Evolutionary conservation across 2,329 filamentous ascomycete genomes (phyloP), one percentile per base, ranked within the genome.

Genomic region (Clarireedia paspali): DNA sequence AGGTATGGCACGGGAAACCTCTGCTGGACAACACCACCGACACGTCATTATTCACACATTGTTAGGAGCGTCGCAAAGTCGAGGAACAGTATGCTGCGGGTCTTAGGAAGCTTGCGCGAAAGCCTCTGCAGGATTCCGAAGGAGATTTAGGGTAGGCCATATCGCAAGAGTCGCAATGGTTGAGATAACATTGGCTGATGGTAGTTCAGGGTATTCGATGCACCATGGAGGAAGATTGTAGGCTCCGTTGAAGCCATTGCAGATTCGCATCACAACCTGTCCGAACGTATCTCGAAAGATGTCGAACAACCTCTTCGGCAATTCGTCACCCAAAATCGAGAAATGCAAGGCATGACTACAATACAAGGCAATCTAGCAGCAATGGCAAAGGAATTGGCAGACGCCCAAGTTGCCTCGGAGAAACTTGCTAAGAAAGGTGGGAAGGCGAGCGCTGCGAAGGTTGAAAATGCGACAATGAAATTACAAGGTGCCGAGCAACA

Each of bases 81-180:
- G 94, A 99, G 73, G 92, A 97, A 68, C 80, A 85, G 68, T 99
- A 99, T 73, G 88, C 89, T 47, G 78, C 84, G 66, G 85, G 87
- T 45, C 75, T 99, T 65, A 86, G 86, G 67, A 95, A 88, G 75
- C 82, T 99, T 60, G 81, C 87, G 59, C 81, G 84, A 67, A 85
- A 84, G 69, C 85, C 83, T 63, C 81, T 87, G 53, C 85, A 88
- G 53, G 90, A 91, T 69, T 79, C 84, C 61, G 81, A 83, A 51
- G 86, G 86, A 6, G 89, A 96, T 66, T 79, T 99, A 61, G 94
- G 94, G 94, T 96, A 84, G 68, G 82, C 6, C n/a, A 49, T 47
- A 5, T 15, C 15, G n/a, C n/a, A 26, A 24, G 15, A 23, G 26
- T 4, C 17, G 24, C 7, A 49, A 26, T 27, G 6, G 12, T 12